Percentiles rank a stretch among this genome's conserved stretches.
Conservation (phyloP, 495 filamentous ascomycete genomes). For the Aspergillus conjunctus region DNA sequence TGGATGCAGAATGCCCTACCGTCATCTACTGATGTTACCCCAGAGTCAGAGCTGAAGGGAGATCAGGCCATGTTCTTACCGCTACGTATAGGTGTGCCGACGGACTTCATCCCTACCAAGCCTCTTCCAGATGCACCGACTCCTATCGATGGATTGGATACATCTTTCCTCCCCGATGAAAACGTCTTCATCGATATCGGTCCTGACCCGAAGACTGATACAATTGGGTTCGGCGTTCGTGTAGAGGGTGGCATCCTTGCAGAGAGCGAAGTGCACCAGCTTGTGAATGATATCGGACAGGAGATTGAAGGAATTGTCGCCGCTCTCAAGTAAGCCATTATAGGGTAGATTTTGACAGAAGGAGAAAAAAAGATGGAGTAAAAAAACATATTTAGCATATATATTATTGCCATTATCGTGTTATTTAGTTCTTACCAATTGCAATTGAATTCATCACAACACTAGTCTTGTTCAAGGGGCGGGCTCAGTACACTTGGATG, state of each 20-base stretch:
- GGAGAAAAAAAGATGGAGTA: not conserved
- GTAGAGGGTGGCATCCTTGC: slow-evolving; percentile 30
- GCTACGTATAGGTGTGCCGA: slow-evolving; percentile 28
- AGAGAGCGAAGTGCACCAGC: slow-evolving; percentile 23
- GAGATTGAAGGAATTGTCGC: slow-evolving; percentile 28
- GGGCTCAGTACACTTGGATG: too few relatives aligned
- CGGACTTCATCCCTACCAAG: slow-evolving; percentile 28
- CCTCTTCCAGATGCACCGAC: slow-evolving; percentile 19
- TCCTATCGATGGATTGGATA: slow-evolving; percentile 28
- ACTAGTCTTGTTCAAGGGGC: too few relatives aligned
- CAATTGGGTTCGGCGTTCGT: slow-evolving; percentile 33
- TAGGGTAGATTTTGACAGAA: not conserved
- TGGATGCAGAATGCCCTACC: slow-evolving; percentile 29
- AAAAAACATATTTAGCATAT: not conserved
- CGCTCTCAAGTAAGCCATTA: not conserved
- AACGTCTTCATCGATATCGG: slow-evolving; percentile 39
- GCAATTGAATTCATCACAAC: too few relatives aligned
- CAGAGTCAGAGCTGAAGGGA: slow-evolving; percentile 8
- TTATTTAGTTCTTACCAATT: too few relatives aligned
- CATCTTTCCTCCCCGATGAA: slow-evolving; percentile 26
- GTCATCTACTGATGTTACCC: slow-evolving; percentile 8
- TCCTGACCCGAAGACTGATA: slow-evolving; percentile 27
- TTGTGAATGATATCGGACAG: slow-evolving; percentile 26
- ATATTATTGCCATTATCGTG: not conserved
- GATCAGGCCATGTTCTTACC: slow-evolving; percentile 22